Conservation (phyloP, 805 yeast species). For the Schwanniomyces pseudopolymorphus region DNA sequence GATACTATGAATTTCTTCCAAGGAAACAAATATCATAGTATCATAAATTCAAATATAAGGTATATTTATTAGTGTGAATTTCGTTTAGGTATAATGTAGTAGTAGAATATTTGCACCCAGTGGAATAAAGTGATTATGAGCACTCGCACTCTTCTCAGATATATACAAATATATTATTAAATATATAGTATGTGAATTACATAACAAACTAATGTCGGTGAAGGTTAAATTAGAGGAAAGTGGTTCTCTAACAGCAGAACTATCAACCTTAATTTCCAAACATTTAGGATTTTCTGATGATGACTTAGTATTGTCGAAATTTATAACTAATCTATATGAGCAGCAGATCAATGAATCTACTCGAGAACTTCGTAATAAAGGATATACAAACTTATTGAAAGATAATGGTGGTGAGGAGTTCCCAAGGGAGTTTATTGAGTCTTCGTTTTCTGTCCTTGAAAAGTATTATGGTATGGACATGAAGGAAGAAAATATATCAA, state of each 20-base stretch:
- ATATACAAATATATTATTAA: background rate
- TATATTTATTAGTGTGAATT: too few relatives aligned
- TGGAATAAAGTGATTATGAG: background rate
- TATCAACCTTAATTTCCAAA: conserved; percentile 10
- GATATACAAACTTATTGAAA: conserved; percentile 12
- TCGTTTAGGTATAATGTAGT: too few relatives aligned
- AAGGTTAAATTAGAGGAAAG: background rate
- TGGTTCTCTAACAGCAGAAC: background rate
- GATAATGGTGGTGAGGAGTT: conserved; percentile 44
- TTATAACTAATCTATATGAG: conserved; percentile 24
- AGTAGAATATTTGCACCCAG: background rate
- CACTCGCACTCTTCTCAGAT: background rate
- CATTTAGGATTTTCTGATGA: conserved; percentile 21
- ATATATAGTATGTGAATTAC: background rate
- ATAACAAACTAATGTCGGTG: background rate
- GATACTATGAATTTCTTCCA: too few relatives aligned
- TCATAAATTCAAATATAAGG: too few relatives aligned
- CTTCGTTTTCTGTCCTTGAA: conserved; percentile 14
- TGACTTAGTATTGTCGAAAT: conserved; percentile 25
- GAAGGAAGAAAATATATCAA: background rate
- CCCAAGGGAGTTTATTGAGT: conserved; percentile 28
- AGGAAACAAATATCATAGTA: too few relatives aligned
- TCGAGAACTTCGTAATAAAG: conserved; percentile 4
- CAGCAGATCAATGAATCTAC: conserved; percentile 6
- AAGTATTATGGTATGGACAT: background rate